phyloP scores from a whole-genome alignment of 257 asterid genomes.

The Jacaranda copaia region DNA sequence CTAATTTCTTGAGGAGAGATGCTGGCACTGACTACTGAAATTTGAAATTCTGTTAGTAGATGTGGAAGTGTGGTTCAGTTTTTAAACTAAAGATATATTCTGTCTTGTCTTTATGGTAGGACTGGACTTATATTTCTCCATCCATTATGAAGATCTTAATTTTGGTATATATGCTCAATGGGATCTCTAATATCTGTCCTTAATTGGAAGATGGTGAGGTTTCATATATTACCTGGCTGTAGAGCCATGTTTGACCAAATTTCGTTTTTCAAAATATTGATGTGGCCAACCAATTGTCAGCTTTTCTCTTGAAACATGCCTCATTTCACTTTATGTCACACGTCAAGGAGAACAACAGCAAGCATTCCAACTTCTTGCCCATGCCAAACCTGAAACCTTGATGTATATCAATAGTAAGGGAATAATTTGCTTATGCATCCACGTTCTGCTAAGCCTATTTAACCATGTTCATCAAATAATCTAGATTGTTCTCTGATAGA shows the following conservation, averaged over 20 bases:
- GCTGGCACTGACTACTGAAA: neutral
- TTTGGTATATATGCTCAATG: neutral
- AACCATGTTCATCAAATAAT: too few species aligned
- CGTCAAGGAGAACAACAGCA: neutral
- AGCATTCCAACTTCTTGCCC: too few species aligned
- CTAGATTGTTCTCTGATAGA: too few species aligned
- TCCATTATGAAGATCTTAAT: neutral
- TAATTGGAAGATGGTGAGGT: neutral
- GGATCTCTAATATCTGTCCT: neutral
- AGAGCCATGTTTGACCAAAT: neutral
- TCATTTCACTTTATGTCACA: neutral
- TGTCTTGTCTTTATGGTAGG: neutral
- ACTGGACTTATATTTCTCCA: neutral
- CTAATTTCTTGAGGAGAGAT: conserved; percentile 1
- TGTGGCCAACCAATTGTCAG: neutral
- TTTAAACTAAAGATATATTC: neutral
- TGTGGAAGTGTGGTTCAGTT: neutral
- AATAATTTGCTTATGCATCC: too few species aligned
- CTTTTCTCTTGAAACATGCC: neutral
- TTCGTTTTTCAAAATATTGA: neutral
- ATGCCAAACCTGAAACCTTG: too few species aligned
- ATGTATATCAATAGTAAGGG: too few species aligned
- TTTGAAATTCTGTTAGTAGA: neutral
- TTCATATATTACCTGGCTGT: neutral
- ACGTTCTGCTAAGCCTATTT: too few species aligned